A percentile compares a stretch with the other conserved stretches of the same genome.
Conservation (phyloP, 2,329 filamentous ascomycete genomes). For the Myriosclerotinia scirpicola region DNA sequence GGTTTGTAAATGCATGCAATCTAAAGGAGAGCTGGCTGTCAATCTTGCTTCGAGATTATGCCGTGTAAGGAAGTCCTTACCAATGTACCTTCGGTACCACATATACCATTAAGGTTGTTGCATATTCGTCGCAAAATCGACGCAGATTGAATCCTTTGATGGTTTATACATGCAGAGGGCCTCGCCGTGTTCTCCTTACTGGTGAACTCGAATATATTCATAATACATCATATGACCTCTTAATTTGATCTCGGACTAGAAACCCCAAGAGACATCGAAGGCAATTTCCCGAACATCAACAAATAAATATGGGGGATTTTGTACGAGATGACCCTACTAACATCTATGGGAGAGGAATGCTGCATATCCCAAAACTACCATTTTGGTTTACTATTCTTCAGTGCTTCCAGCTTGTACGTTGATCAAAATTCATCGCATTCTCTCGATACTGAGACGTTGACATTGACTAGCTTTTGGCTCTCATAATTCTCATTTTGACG, state of each 20-base stretch:
- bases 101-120: background rate
- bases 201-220: background rate
- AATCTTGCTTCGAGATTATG: constrained; percentile 15
- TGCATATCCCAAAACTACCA: background rate
- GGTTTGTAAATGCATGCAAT: constrained; percentile 13
- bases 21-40: constrained; percentile 3
- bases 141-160: background rate
- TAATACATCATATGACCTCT: background rate
- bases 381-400: background rate
- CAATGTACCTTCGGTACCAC: background rate
- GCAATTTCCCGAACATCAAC: too few relatives aligned
- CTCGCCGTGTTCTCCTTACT: background rate
- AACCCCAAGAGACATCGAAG: background rate
- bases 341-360: background rate
- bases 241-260: background rate
- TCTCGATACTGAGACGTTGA: background rate
- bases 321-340: background rate
- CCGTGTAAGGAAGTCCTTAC: background rate
- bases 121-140: background rate
- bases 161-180: background rate
- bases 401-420: background rate
- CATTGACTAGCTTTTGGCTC: background rate
- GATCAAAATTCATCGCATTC: background rate
- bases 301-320: background rate
- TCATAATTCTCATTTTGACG: constrained; percentile 2